Base-by-base conservation (phyloP, 2,329 filamentous ascomycete species). In the Aureobasidium sp. region DNA sequence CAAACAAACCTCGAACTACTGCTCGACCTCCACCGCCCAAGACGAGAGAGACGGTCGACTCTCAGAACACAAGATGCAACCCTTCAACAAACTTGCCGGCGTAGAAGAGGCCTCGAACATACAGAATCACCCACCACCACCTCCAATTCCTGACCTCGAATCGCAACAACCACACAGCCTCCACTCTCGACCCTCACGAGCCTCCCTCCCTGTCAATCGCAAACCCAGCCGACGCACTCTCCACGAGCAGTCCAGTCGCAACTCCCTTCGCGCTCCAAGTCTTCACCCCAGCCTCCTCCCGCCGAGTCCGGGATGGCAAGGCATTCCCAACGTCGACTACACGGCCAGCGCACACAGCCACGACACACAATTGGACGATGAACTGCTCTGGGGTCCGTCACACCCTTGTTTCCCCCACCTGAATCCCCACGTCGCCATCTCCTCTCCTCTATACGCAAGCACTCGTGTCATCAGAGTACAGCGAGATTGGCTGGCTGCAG, bases 401-500 rank as follows among this genome's bases (percentile, higher is more conserved):
- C 94, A 99, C 72, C 93, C 94, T 5, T 99, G 94, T 74, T 97
- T 87, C 71, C 94, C 94, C 53, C 94, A 97, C 71, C 78, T 91
- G 42, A 97, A 97, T 70, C 89, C 92, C 0, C 92, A 99, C 73
- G 93, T 97, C 6, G 86, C 92, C 0, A 72, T 89, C 12, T 80
- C 86, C 62, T 95, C 90, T 8, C 80, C 83, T 15, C 85, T 95
- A 66, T 90, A 90, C 70, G 75, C 81, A 49, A 85, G 81, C 7
- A 99, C 94, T 1, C 87, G 93, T 62, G 89, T 99, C 66, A 97
- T 99, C 69, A 87, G 94, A 17, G 88, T 99, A 65, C 86, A 87
- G 62, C 84, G 94, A 45, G 94, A 99, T 74, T 99, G 92, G 67
- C 87, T 97, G 76, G 75, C 92, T 33, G 84, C 87, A 64, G 94